Base-by-base conservation (phyloP, 192 early-diverging fungal species). In the Coemansia sp. region DNA sequence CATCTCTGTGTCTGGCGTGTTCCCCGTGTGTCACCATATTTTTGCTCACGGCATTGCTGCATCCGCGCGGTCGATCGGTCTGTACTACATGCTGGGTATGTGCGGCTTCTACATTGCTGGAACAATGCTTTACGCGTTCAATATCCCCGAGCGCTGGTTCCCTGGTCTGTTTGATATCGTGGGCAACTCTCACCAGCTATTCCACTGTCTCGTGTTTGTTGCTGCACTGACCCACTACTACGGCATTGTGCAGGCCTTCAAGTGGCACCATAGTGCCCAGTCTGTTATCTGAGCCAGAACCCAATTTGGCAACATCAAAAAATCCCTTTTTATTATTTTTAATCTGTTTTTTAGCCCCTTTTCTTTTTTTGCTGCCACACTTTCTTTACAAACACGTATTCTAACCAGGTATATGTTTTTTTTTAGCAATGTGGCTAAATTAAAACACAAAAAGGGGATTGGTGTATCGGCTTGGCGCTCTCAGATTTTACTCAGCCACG, bases 111-210 rank as follows among this genome's bases (percentile, higher is more conserved):
- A 98, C 74, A 72, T 95, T 34, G 54, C 86, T 33, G 96, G 96
- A 48, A 93, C 94, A 17, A 66, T 95, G 43, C 88, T 98, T 11
- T 98, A 98, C 65, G 95, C 90, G 2, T 79, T 78, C 64, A 84
- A 92, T 39, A 83, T 92, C 36, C 96, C 96, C 20, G 96, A 98
- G 75, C 78, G 90, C 51, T 91, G 89, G 87, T 90, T 78, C 62
- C 96, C 96, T 6, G 94, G 95, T 2, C 86, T 79, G 71, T 93
- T 94, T 71, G 93, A 96, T 67, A 85, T 90, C 61, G 91, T 88
- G 76, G 91, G 91, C 70, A 87, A 86, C 81, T 93, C 92, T n/a
- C 95, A 96, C 75, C 96, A 98, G 84, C 94, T 98, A 51, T 98
- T 94, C 75, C 96, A 98, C 74, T 56, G 92, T 22, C 86, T 91